Base-by-base conservation (phyloP, 441 rosid species). In the Croton laevigatus region DNA sequence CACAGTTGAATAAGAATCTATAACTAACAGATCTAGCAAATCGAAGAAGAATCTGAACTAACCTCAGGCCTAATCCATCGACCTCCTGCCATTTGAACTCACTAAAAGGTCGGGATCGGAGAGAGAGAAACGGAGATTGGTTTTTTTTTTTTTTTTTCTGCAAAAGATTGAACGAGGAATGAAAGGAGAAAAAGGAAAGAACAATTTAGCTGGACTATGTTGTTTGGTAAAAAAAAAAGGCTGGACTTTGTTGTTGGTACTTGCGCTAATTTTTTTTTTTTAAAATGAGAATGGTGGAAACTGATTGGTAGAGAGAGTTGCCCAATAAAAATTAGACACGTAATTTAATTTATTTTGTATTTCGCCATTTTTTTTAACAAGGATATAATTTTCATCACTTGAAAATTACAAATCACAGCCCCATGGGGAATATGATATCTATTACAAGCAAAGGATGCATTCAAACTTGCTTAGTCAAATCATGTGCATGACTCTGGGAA, bases 1-100 rank as follows among this genome's bases (percentile, higher is more conserved):
- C 34, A 53, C 10, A 63, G 20, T 10, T 19, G 20, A 22, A 37
- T 36, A 9, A 9, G 8, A 59, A 37, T 19, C 58, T 48, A 69
- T 0, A 42, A 27, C 22, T 36, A 64, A 37, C 64, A 4, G 9
- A 53, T 53, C 49, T 4, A 54, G 57, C 62, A 13, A 6, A 48
- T 9, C 13, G 32, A n/a, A 37, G 13, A 32, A 53, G 62, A 57
- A 42, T 22, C 32, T 9, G n/a, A 9, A 46, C 68, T 65, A 66
- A 90, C 97, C 91, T 91, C 97, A 58, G 95, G 98, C 83, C 97
- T 90, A 73, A 94, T 70, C 97, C 98, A 94, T 69, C 90, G 85
- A 75, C 71, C 83, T 55, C 46, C 73, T 37, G 86, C 85, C 96
- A 90, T 88, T 72, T 20, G 75, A 57, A 75, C 42, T 40, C 70